Evolutionary conservation across 805 yeast species (phyloP), one percentile per base, ranked within the genome.

Genomic region (Wickerhamomyces hampshirensis): DNA sequence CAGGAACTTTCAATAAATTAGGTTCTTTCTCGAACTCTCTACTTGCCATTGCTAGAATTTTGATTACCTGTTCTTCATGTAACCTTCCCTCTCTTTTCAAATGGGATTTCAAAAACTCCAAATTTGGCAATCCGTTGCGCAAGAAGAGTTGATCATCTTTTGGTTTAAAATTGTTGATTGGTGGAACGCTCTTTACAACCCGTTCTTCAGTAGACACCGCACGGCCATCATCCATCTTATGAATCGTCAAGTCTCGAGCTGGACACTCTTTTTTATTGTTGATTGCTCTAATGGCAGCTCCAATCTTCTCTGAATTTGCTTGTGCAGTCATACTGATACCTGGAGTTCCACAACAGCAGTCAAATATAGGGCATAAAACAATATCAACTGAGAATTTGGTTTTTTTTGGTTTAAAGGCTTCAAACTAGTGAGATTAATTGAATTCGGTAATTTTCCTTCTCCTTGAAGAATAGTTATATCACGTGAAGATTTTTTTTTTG

Each of bases 61-160:
- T 66, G 30, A 80, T 49, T 0, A 85, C 86, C 56, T 91, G 97
- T 9, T 66, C 66, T 37, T 78, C 80, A 11, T 72, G 67, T 28
- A 91, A 63, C 38, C 95, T 70, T 2, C 98, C 98, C 59, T 93
- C 97, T 28, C 71, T 66, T 46, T 69, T 64, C 47, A 89, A 83
- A 62, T 87, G 96, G 18, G 77, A 72, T 46, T 73, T 77, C 38
- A 93, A 60, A 50, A 84, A 84, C 28, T 63, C 75, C 47, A 78
- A 72, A 53, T 87, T 75, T 9, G 97, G 97, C 40, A 76, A 62
- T 2, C 86, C 88, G 4, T 63, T 59, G 28, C 57, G 56, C 1
- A 28, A 34, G 50, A 87, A 91, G 13, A 91, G 65, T 54, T 84
- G 77, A 5, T 63, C 71, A 54, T 89, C 86, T 0, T 71, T 58